phyloP scores from a whole-genome alignment of 352 stramenopile genomes.

The Globisporangium parvum region DNA sequence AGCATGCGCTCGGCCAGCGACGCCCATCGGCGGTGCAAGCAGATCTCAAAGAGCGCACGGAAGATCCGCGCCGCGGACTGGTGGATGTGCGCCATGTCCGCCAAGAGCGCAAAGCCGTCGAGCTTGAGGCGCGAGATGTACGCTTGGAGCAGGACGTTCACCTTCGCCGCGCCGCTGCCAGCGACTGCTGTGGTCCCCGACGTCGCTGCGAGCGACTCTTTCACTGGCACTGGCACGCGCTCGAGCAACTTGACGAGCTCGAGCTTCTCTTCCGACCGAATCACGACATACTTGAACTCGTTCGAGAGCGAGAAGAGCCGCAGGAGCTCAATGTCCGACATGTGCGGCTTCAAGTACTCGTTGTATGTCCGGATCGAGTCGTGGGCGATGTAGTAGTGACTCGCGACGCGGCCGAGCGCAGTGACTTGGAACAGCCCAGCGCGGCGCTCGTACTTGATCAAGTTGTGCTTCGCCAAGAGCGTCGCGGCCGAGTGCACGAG shows the following conservation, averaged over 20 bases:
- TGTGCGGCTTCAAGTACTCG: constrained; percentile 97
- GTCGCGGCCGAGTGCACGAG: constrained; percentile 95
- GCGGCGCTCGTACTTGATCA: constrained; percentile 97
- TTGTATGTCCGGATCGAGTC: constrained; percentile 98
- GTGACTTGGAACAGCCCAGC: constrained; percentile 95
- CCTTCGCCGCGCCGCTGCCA: constrained; percentile 90
- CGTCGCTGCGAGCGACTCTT: constrained; percentile 85
- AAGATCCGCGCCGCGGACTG: constrained; percentile 98
- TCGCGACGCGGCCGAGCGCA: constrained; percentile 95
- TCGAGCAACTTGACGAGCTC: constrained; percentile 97
- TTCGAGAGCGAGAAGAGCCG: constrained; percentile 98
- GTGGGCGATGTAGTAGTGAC: constrained; percentile 99
- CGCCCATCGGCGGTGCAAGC: constrained; percentile 94
- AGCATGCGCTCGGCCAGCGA: constrained; percentile 93
- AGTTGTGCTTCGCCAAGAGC: constrained; percentile 94
- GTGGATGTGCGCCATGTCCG: constrained; percentile 99
- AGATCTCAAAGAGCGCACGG: constrained; percentile 98
- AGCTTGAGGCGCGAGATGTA: constrained; percentile 98
- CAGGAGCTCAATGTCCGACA: constrained; percentile 99
- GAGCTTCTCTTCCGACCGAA: constrained; percentile 98
- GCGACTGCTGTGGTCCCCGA: constrained; percentile 26
- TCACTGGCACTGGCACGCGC: constrained; percentile 98
- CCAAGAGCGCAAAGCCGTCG: constrained; percentile 96
- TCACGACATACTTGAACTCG: constrained; percentile 99
- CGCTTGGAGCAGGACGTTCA: constrained; percentile 99